Percentiles rank a stretch among this genome's conserved stretches.
These are phyloP conservation scores for Aspergillus novoparasiticus DNA, from an alignment of 2,329 filamentous ascomycete species.

Conservation along the genomic window DNA sequence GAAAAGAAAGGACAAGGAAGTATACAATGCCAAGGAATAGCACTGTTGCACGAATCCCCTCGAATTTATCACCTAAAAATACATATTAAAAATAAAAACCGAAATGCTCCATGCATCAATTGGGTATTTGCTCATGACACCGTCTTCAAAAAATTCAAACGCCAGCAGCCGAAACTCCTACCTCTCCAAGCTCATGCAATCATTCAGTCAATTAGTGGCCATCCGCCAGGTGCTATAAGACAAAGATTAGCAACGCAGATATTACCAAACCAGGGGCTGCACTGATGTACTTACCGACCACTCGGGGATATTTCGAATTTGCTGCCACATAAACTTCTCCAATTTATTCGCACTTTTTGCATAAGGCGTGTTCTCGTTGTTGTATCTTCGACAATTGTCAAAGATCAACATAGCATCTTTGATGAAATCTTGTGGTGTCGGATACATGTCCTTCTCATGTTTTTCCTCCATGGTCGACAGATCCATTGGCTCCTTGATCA, in stretches of 20 bases:
- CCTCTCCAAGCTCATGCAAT: constrained; percentile 11
- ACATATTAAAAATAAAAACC: constrained; percentile 8
- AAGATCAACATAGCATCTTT: constrained; percentile 87
- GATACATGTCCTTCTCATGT: constrained; percentile 90
- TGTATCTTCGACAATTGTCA: constrained; percentile 93
- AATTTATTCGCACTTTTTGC: constrained; percentile 93
- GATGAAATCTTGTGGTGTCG: constrained; percentile 89
- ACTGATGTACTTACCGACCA: constrained; percentile 65
- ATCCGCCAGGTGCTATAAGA: constrained; percentile 45
- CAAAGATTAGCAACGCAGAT: background rate
- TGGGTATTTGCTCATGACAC: constrained; percentile 19
- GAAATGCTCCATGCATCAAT: constrained; percentile 14
- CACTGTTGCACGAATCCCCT: background rate
- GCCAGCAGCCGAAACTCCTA: constrained; percentile 6
- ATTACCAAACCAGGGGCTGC: background rate
- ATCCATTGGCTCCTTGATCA: constrained; percentile 98
- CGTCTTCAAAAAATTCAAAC: constrained; percentile 9
- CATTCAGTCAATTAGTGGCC: constrained; percentile 31
- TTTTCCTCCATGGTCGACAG: constrained; percentile 93
- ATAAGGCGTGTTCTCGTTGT: constrained; percentile 92
- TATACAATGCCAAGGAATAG: background rate
- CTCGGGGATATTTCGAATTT: constrained; percentile 88
- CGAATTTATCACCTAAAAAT: background rate
- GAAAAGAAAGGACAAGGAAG: background rate
- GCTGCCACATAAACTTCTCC: constrained; percentile 92